Evolutionary conservation across 2,329 filamentous ascomycete species (phyloP), one percentile per base, ranked within the genome.

Genomic region (Pseudogymnoascus verrucosus): DNA sequence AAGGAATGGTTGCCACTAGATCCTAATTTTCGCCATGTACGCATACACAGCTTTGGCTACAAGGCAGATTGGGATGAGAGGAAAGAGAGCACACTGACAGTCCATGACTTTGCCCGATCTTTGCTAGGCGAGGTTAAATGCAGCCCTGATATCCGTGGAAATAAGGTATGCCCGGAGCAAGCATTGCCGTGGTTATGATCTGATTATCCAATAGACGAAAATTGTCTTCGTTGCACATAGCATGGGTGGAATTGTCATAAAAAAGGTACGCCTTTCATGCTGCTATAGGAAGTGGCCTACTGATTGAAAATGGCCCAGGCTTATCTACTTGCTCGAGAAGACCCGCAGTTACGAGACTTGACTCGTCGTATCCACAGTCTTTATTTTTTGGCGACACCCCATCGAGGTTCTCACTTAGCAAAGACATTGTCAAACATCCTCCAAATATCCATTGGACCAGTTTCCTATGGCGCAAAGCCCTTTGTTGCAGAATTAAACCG

Each of bases 1-100:
- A 66, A 74, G 64, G 62, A 69, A 31, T 80, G 75, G 74, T 73
- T 79, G 0, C 74, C 74, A 3, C 61, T 67, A 21, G 74, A 76
- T 23, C 61, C 67, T 2, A 68, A 61, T 1, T 73, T 76, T 61
- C 60, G 67, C 34, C 37, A 68, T 26, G 71, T 70, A 4, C 65
- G 72, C 39, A 69, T 76, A 23, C 70, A 72, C 42, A 73, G 63
- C 28, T 76, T 69, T 57, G 75, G 75, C 34, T 76, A 76, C 57
- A 69, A 75, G 62, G 71, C 76, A 16, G 67, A 75, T 60, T 76
- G 67, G 67, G 63, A 26, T 5, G 34, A 63, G 0, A 44, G 21
- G n/a, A 64, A 62, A 34, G 61, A 63, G 2, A 66, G 61, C 19
- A 39, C 31, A n/a, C 63, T 75, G 14, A 72, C 72, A 34, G 65